Base-by-base conservation (phyloP, 371 early-diverging fungal species). In the Smittium culicis region DNA sequence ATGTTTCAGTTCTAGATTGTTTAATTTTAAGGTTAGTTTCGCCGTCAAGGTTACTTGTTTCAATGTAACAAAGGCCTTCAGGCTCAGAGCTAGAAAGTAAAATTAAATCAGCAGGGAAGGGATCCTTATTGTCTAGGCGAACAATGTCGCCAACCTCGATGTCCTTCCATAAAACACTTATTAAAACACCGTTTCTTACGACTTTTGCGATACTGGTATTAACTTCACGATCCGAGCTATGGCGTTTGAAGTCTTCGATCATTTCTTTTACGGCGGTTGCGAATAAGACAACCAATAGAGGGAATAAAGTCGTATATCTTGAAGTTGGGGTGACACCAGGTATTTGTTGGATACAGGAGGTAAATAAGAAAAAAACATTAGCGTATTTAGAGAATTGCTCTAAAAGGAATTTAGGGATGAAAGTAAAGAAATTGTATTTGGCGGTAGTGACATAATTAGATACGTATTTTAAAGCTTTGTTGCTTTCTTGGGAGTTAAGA, bases 261-360 rank as follows among this genome's bases (percentile, higher is more conserved):
- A 92, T 80, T 77, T 99, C 99, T 78, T 99, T 99, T 45, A 92
- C 76, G 29, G 94, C 99, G 0, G 98, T 93, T 34, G 90, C 92
- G 31, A 89, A 74, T 67, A 99, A 76, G 0, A 99, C 96, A 68
- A 95, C 83, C 1, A 80, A 71, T 56, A 99, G 81, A 2, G 99
- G 99, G 27, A 96, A 88, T 32, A 91, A 72, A 1, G 99, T 98
- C 17, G 94, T 94, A 71, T 80, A 90, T 69, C 86, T 80, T 62
- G 88, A 87, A 1, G 91, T 90, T 14, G 92, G 92, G 34, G 92
- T 87, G 61, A 92, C 86, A 70, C 85, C 89, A 45, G 79, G 81
- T 68, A 93, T 89, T 85, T 90, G 90, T 89, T 92, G 93, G 68
- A 92, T 91, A 65, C 84, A 83, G 20, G 89, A 86, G 25, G 90